Base-by-base conservation (phyloP, 106 monocot genomes). In the Dactylorhiza incarnata region DNA sequence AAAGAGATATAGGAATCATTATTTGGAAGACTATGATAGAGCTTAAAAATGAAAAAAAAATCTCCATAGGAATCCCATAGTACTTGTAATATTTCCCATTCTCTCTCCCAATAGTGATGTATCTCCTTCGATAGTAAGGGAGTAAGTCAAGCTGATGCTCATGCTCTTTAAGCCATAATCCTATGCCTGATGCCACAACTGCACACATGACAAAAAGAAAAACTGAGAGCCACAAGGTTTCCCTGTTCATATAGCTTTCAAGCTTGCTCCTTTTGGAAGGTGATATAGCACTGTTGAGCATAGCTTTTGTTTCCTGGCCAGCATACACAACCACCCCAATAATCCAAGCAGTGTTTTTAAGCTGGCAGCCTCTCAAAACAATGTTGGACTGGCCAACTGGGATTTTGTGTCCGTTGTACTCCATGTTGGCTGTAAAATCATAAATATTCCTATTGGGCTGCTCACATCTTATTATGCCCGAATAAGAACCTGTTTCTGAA, bases 1-100 rank as follows among this genome's bases (percentile, higher is more conserved):
- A 97, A 23, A 97, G 80, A 47, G 97, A 97, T 81, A 97, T 97
- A n/a, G 97, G 97, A 74, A 97, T 97, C 97, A 97, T 97, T 74
- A 97, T 97, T 78, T 97, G 97, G 61, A 97, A 97, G 54, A 97
- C 85, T 67, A 97, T 97, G 51, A 97, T 76, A 47, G 94, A 97
- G 72, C 97, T 97, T 70, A 97, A 82, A 77, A 97, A 97, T 59
- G 97, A 87, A 83, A 97, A 97, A 68, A 97, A 91, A 74, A 91
- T 87, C 71, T 97, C 97, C 89, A 97, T 87, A 14, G 80, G 74
- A 48, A 91, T 74, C 11, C 94, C 97, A 87, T 97, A 97, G 63
- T 84, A 97, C 71, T 97, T 97, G 73, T 82, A 94, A 23, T 74
- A 74, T 71, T 86, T 94, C 61, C 87, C 84, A 82, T 97, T 93